Percentiles rank a stretch among this genome's conserved stretches.
These are phyloP conservation scores for Eleusine coracana DNA, from an alignment of 176 grass and related monocot species.

Conservation along the genomic window DNA sequence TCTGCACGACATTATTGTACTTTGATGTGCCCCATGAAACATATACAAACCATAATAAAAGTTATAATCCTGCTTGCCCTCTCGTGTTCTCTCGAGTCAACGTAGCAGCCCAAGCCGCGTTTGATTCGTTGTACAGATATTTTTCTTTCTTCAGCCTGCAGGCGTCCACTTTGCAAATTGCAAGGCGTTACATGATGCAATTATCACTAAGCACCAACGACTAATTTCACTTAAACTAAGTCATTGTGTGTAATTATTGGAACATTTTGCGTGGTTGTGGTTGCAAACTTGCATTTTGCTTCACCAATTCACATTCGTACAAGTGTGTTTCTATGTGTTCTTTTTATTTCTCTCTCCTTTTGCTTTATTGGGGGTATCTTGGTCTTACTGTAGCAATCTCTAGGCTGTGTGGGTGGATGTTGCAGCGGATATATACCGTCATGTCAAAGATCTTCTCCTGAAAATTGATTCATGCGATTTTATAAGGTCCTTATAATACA, in stretches of 20 bases:
- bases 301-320: conserved; percentile 11
- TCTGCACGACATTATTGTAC: not conserved
- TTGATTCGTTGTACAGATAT: not conserved
- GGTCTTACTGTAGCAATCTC: not conserved
- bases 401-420: not conserved
- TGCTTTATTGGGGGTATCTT: not conserved
- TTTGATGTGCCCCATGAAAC: conserved; percentile 18
- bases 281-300: conserved; percentile 16
- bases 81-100: conserved; percentile 37
- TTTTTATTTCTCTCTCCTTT: not conserved
- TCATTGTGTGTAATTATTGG: conserved; percentile 9
- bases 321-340: not conserved
- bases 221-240: conserved; percentile 25
- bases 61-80: conserved; percentile 16
- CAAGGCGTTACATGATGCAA: conserved; percentile 23
- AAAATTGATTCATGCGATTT: conserved; percentile 1
- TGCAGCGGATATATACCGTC: no score
- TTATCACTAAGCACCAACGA: conserved; percentile 15
- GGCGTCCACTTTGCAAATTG: conserved; percentile 34
- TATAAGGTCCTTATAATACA: not conserved
- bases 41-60: not conserved
- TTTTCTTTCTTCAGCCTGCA: not conserved
- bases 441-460: not conserved
- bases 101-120: not conserved
- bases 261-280: conserved; percentile 31